These are phyloP conservation scores for Musa itinerans DNA, from an alignment of 176 grass and related monocot species.

Conservation along the genomic window DNA sequence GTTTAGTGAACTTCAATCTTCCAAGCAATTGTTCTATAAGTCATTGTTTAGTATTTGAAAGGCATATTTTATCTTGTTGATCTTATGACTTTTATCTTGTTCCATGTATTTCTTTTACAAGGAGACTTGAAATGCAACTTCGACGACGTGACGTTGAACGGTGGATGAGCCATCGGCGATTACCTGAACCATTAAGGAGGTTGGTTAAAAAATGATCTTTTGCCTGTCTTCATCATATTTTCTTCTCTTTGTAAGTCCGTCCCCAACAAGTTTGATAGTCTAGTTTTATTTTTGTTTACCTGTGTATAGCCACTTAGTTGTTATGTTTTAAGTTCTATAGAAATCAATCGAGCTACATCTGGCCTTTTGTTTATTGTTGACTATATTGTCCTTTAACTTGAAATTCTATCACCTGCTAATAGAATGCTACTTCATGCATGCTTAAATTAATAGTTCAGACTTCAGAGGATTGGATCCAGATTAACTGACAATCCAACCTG, in stretches of 20 bases:
- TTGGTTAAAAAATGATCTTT: constrained; percentile 25
- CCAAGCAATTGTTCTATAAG: background rate
- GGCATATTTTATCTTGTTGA: background rate
- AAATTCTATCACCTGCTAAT: background rate
- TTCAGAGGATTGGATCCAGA: too few relatives aligned
- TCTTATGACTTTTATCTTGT: background rate
- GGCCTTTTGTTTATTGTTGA: background rate
- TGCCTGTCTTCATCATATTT: background rate
- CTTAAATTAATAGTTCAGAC: too few relatives aligned
- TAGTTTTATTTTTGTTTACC: background rate
- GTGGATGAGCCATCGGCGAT: constrained; percentile 93
- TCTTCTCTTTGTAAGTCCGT: background rate
- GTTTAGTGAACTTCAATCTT: background rate
- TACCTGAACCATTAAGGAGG: constrained; percentile 87
- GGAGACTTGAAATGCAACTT: constrained; percentile 96
- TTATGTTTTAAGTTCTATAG: background rate
- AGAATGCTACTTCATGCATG: too few relatives aligned
- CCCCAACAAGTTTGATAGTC: background rate
- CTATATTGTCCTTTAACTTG: background rate
- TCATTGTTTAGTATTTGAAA: constrained; percentile 2
- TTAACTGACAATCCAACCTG: too few relatives aligned
- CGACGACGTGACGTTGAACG: constrained; percentile 89
- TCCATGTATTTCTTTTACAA: constrained; percentile 18
- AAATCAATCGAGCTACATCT: background rate
- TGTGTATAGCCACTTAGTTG: background rate